Evolutionary conservation across 1,284 basidiomycete genomes (phyloP).

Genomic region (Naganishia sp.): DNA sequence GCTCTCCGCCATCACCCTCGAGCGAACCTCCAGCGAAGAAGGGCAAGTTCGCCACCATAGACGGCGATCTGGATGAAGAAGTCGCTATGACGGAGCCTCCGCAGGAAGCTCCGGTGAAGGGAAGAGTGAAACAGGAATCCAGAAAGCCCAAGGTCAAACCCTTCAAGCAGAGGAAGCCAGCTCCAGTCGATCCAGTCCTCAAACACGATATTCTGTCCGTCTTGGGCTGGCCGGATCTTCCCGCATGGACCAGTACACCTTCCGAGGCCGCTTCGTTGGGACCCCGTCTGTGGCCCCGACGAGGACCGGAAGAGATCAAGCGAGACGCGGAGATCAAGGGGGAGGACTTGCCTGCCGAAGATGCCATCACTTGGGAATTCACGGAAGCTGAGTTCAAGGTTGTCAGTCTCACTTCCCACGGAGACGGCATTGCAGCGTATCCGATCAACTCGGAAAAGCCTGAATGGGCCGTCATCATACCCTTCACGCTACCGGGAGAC

Average conservation of each 20-base stretch:
- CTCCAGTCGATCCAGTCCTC: slow-evolving; percentile 31
- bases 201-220: slow-evolving; percentile 30
- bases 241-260: slow-evolving; percentile 21
- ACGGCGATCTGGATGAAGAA: slow-evolving; percentile 29
- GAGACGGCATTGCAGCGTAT: slow-evolving; percentile 35
- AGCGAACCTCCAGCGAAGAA: slow-evolving; percentile 24
- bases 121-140: slow-evolving; percentile 3
- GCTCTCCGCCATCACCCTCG: slow-evolving; percentile 25
- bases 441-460: slow-evolving; percentile 28
- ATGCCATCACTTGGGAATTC: slow-evolving; percentile 30
- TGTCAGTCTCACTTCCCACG: slow-evolving; percentile 31
- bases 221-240: slow-evolving; percentile 28
- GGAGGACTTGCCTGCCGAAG: slow-evolving; percentile 15
- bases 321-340: slow-evolving; percentile 13
- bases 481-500: slow-evolving; percentile 81
- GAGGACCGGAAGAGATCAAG: slow-evolving; percentile 27
- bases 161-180: slow-evolving; percentile 19
- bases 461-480: slow-evolving; percentile 77
- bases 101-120: neutral
- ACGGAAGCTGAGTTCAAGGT: slow-evolving; percentile 34
- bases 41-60: slow-evolving; percentile 27
- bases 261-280: slow-evolving; percentile 29
- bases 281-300: slow-evolving; percentile 31
- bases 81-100: slow-evolving; percentile 19
- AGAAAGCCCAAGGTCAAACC: slow-evolving; percentile 26